phyloP scores from a whole-genome alignment of 2,329 filamentous ascomycete genomes.

The Coniochaeta hoffmannii region DNA sequence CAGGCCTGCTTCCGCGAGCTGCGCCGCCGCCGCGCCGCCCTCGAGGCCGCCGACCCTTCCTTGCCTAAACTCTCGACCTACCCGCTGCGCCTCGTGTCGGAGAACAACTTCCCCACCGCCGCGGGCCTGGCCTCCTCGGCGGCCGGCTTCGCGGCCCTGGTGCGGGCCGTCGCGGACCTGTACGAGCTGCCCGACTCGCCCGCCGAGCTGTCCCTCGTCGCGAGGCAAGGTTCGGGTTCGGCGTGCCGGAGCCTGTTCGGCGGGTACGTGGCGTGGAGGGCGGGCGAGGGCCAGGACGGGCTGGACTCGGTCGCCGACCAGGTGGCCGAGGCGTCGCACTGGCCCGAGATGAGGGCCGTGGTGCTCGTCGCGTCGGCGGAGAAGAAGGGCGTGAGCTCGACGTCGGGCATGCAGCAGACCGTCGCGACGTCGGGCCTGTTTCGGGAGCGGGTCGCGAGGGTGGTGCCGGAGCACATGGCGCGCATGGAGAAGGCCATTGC shows the following conservation, averaged over 20 bases:
- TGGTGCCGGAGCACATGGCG: conserved; percentile 78
- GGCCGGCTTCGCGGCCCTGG: conserved; percentile 61
- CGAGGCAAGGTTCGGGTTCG: conserved; percentile 88
- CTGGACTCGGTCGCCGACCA: conserved; percentile 82
- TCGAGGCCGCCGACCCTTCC: conserved; percentile 65
- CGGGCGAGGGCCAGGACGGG: conserved; percentile 68
- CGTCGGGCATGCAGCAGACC: conserved; percentile 94
- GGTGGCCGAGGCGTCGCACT: conserved; percentile 82
- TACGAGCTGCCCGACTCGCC: conserved; percentile 79
- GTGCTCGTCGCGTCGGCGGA: conserved; percentile 87
- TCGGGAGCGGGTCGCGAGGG: conserved; percentile 60
- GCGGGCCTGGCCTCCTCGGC: conserved; percentile 75
- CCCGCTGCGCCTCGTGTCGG: conserved; percentile 79
- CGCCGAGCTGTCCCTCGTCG: conserved; percentile 79
- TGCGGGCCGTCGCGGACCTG: conserved; percentile 84
- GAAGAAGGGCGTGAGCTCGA: conserved; percentile 93
- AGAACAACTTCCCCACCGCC: conserved; percentile 99
- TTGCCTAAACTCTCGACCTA: conserved; percentile 75
- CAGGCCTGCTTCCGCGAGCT: conserved; percentile 90
- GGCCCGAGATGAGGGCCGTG: conserved; percentile 89
- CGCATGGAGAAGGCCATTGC: conserved; percentile 78
- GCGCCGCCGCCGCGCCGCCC: conserved; percentile 63
- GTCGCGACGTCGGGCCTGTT: conserved; percentile 89
- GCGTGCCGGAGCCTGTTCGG: conserved; percentile 91
- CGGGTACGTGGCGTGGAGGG: conserved; percentile 92